These are phyloP conservation scores for Blastocystis sp. DNA, from an alignment of 352 stramenopile genomes.

Conservation along the genomic window DNA sequence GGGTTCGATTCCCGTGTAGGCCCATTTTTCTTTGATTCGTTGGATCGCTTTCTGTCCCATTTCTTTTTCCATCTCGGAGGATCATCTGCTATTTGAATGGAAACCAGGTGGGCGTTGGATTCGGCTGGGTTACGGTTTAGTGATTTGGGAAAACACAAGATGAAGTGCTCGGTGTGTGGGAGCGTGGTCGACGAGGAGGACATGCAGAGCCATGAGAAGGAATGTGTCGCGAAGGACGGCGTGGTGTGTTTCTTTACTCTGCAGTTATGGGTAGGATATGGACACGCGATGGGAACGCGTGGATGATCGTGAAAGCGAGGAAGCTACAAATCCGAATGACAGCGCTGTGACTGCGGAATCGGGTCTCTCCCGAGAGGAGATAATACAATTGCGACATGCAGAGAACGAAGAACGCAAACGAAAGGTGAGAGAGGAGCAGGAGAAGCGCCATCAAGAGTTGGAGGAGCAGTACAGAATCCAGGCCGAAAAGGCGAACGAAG, in stretches of 20 bases:
- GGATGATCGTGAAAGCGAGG: not conserved
- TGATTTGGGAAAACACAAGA: not conserved
- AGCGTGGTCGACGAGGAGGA: not conserved
- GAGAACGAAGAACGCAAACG: slow-evolving; percentile 14
- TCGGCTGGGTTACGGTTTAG: not conserved
- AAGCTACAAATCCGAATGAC: not conserved
- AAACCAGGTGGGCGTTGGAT: no score
- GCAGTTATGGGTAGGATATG: not conserved
- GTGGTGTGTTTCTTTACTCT: not conserved
- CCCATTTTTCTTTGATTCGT: slow-evolving; percentile 49
- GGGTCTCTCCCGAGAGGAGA: no score
- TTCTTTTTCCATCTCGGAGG: no score
- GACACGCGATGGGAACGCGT: not conserved
- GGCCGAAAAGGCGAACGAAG: slow-evolving; percentile 31
- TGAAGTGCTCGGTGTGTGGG: not conserved
- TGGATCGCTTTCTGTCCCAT: slow-evolving; percentile 14
- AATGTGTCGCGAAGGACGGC: not conserved
- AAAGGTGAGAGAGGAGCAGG: slow-evolving; percentile 27
- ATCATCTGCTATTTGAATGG: no score
- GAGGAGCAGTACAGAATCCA: not conserved
- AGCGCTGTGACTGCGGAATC: no score
- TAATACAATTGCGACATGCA: not conserved
- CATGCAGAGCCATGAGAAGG: not conserved
- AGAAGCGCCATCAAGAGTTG: slow-evolving; percentile 11
- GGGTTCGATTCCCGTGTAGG: slow-evolving; percentile 74